A percentile compares a stretch with the other conserved stretches of the same genome.
Evolutionary conservation across 495 filamentous ascomycete genomes (phyloP).

Genomic region (Thermochaetoides thermophila): DNA sequence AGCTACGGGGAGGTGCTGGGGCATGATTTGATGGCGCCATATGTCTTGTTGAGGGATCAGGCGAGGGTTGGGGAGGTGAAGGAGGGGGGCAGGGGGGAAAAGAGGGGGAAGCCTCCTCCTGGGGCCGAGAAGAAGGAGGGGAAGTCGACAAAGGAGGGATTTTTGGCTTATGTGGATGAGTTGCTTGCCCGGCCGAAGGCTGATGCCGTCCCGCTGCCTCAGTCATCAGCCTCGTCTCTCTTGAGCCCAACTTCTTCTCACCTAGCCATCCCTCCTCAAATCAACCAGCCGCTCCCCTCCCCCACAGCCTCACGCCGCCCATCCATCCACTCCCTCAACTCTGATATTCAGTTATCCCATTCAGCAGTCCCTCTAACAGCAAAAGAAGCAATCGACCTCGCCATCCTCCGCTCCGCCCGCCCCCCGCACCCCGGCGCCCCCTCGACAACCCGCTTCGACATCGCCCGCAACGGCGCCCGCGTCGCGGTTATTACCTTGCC

Average conservation of each 20-base stretch:
- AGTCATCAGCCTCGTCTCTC: no score
- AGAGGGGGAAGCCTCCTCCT: no score
- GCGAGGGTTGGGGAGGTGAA: constrained; percentile 39
- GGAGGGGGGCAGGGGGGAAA: no score
- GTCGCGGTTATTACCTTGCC: constrained; percentile 80
- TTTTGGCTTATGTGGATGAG: constrained; percentile 64
- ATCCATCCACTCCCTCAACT: constrained; percentile 26
- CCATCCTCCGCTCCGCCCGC: constrained; percentile 66
- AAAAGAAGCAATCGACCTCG: constrained; percentile 81
- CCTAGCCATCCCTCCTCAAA: no score
- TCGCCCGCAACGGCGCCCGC: constrained; percentile 70
- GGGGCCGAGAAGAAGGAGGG: constrained; percentile 6
- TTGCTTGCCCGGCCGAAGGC: constrained; percentile 47
- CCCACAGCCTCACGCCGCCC: constrained; percentile 40
- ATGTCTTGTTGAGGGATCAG: constrained; percentile 77
- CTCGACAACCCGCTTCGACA: constrained; percentile 89
- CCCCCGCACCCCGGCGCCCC: constrained; percentile 44
- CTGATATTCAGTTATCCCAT: constrained; percentile 15
- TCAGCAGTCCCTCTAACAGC: constrained; percentile 41
- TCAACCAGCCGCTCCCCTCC: constrained; percentile 38
- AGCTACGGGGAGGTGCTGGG: constrained; percentile 43
- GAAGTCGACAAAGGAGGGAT: constrained; percentile 37
- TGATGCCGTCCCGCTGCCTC: no score
- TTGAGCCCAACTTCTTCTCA: constrained; percentile 54
- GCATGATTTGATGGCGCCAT: constrained; percentile 87